phyloP scores from a whole-genome alignment of 768 basidiomycete species.

The Lactifluus volemus region DNA sequence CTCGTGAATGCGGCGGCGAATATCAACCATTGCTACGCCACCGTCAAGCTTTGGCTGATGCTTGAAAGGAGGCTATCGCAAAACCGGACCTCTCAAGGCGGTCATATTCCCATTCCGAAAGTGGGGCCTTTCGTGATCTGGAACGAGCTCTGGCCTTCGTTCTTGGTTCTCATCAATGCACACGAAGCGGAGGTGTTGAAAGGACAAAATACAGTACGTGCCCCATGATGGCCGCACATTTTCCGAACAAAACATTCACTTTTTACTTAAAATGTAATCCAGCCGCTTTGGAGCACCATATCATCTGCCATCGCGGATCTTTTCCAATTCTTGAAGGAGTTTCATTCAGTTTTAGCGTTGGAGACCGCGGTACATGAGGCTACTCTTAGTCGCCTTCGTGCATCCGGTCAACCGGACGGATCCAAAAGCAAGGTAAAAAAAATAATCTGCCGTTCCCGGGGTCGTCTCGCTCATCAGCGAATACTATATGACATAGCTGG shows the following conservation, averaged over 20 bases:
- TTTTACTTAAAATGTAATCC: not conserved
- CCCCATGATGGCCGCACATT: not conserved
- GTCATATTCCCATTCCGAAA: constrained; percentile 8
- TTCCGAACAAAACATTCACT: not conserved
- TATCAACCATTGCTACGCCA: constrained; percentile 59
- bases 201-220: constrained; percentile 27
- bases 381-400: constrained; percentile 42
- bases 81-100: constrained; percentile 3
- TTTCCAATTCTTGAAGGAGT: constrained; percentile 50
- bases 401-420: constrained; percentile 38
- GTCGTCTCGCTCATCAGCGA: constrained; percentile 2
- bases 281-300: constrained; percentile 48
- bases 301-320: constrained; percentile 59
- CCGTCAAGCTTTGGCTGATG: constrained; percentile 65
- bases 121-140: constrained; percentile 41
- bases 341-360: constrained; percentile 44
- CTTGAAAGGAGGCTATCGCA: constrained; percentile 34
- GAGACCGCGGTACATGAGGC: constrained; percentile 44
- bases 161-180: constrained; percentile 43
- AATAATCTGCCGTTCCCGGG: not conserved
- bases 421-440: constrained; percentile 7
- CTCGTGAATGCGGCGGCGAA: constrained; percentile 38
- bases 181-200: constrained; percentile 41
- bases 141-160: constrained; percentile 73
- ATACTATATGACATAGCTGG: constrained; percentile 39